phyloP scores from a whole-genome alignment of 306 rosid species.

The Calophaca sinica region DNA sequence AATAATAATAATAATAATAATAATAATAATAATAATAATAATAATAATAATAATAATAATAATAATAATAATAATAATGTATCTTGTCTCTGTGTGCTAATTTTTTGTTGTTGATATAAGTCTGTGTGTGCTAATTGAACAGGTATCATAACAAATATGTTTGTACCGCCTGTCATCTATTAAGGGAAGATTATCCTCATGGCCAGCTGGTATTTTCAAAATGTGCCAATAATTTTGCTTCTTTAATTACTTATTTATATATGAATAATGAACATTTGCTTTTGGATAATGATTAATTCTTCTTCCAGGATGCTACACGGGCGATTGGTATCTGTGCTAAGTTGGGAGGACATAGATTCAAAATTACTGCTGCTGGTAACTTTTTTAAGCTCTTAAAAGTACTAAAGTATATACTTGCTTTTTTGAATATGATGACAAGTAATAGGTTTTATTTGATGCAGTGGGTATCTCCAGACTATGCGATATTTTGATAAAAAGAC shows the following conservation, averaged over 20 bases:
- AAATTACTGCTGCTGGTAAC: constrained; percentile 37
- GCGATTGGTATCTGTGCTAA: constrained; percentile 46
- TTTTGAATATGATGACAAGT: background rate
- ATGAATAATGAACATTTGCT: background rate
- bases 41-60: background rate
- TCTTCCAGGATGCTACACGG: constrained; percentile 41
- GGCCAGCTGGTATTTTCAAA: constrained; percentile 36
- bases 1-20: background rate
- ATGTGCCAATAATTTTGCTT: constrained; percentile 16
- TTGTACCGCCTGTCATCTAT: background rate
- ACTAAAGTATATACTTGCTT: background rate
- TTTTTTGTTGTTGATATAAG: too few species aligned
- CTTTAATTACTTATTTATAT: background rate
- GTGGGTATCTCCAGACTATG: constrained; percentile 11
- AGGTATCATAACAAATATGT: constrained; percentile 16
- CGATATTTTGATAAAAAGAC: background rate
- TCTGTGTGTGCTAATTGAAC: background rate
- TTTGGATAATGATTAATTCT: background rate
- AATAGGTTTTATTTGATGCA: constrained; percentile 8
- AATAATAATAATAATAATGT: too few species aligned
- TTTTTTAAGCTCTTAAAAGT: constrained; percentile 18
- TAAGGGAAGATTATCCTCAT: background rate
- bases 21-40: background rate
- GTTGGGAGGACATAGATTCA: background rate
- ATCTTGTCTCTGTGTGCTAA: too few species aligned